A percentile compares a stretch with the other conserved stretches of the same genome.
phyloP scores from a whole-genome alignment of 331 rosid genomes.

The Malus hybrid region DNA sequence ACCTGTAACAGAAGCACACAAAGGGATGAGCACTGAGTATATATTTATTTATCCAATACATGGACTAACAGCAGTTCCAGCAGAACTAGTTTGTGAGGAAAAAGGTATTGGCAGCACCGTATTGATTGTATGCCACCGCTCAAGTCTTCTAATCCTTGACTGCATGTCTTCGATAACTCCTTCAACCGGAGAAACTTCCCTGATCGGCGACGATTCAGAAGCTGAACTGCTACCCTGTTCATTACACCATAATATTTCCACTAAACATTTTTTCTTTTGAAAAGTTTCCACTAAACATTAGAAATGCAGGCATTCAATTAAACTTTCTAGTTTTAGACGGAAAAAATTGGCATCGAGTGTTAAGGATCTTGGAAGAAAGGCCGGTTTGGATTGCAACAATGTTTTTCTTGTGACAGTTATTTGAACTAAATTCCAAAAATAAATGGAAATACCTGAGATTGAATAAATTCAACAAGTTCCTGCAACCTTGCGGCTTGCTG shows the following conservation, averaged over 20 bases:
- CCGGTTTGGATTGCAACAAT: background rate
- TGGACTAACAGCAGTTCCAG: background rate
- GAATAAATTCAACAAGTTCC: conserved; percentile 88
- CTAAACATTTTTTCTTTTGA: background rate
- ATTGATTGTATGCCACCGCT: conserved; percentile 88
- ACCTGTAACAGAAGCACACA: conserved; percentile 39
- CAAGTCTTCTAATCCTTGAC: conserved; percentile 81
- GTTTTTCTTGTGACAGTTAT: background rate
- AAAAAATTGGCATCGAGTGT: background rate
- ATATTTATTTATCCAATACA: no score
- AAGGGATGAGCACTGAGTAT: background rate
- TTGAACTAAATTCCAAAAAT: background rate
- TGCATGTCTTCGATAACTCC: conserved; percentile 89
- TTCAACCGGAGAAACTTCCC: conserved; percentile 60
- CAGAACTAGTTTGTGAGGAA: background rate
- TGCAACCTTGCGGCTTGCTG: conserved; percentile 86
- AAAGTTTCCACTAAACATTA: background rate
- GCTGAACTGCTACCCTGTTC: conserved; percentile 69
- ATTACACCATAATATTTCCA: conserved; percentile 13
- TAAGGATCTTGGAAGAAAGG: background rate
- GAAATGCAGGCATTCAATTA: conserved; percentile 5
- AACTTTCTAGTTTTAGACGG: background rate
- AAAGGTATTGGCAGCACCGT: conserved; percentile 40
- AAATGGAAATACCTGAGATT: conserved; percentile 60
- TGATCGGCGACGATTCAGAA: conserved; percentile 74